Evolutionary conservation across 2,329 filamentous ascomycete species (phyloP), one percentile per base, ranked within the genome.

Genomic region (Colletotrichum lindemuthianum): DNA sequence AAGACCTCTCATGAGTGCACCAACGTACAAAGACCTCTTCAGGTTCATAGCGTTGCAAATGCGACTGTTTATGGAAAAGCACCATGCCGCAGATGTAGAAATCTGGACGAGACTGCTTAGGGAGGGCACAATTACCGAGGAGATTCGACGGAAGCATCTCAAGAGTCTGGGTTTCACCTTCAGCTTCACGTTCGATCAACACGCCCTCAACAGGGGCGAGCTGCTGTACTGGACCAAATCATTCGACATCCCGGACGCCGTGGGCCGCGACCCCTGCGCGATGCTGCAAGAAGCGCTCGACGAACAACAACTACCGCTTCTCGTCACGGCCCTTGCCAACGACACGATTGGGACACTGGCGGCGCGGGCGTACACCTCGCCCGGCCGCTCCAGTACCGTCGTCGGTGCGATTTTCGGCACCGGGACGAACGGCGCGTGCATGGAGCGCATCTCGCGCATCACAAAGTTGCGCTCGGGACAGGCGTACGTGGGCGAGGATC

Each of bases 171-270:
- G 72, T 1, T 76, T 76, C 65, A 75, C 73, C 1, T 75, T 76
- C 65, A 75, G 91, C n/a, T 94, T 94, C 77, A 93, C 91, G n/a
- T 93, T 93, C 77, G 68, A 72, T 10, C 72, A 91, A 84, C 72
- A 93, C 91, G 79, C 91, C 87, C 16, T 90, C 90, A 52, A 84
- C 89, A 72, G 87, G 72, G 91, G 91, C 47, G 88, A 86, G 34
- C 79, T 93, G 40, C 87, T 93, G 74, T 87, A 90, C 67, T 94
- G 91, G 91, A 93, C 91, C 44, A 94, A 94, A 76, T 91, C 91
- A 32, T 93, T 92, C 73, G 88, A 92, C 74, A 92, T 94, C 68
- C 81, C 85, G n/a, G 90, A 92, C 72, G 88, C 90, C 0, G 79
- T 94, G 44, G 91, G 91, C 50, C 85, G 91, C 71, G 91, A 93